Base-by-base conservation (phyloP, 495 filamentous ascomycete species). In the Aspergillus olivimuriae region DNA sequence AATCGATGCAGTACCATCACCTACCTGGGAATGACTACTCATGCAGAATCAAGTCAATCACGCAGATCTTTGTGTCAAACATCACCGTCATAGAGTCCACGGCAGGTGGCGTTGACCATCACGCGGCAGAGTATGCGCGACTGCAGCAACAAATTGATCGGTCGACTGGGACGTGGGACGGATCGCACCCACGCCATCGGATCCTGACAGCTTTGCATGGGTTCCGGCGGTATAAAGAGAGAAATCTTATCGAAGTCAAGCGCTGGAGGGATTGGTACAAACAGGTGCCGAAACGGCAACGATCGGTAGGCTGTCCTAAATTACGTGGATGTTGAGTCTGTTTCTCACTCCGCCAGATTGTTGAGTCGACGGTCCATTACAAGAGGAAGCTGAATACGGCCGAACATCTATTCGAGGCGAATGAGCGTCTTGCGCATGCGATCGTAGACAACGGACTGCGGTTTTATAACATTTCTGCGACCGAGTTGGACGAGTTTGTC, bases 221-320 rank as follows among this genome's bases (percentile, higher is more conserved):
- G 12, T 58, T 43, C 44, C 32, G 18, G 6, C 23, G 34, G 31
- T 53, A 58, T 39, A 51, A 53, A 23, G 49, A 58, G 34, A 32
- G 28, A 12, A 52, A 42, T 16, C 18, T 48, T 2, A 38, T 38
- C 1, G 56, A 58, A 24, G 34, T 51, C 8, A 48, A 48, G 18
- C 22, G 43, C 14, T 58, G 56, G 56, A 39, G 52, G 1, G 41
- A 55, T 49, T 37, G 48, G 18, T 58, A 58, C 30, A 58, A 53
- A 19, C 43, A 55, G 3, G 30, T 51, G 9, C 44, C 49, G 0
- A 51, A 55, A 20, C 18, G 14, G 8, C 55, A 58, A 35, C 35
- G 45, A 31, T 33, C 20, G 31, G 53, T 56, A 52, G 4, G 32
- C 28, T 17, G 2, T 16, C 19, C 1, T 37, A 8, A 34, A 12